Conservation (phyloP, 495 filamentous ascomycete species). For the Amorphotheca resinae region DNA sequence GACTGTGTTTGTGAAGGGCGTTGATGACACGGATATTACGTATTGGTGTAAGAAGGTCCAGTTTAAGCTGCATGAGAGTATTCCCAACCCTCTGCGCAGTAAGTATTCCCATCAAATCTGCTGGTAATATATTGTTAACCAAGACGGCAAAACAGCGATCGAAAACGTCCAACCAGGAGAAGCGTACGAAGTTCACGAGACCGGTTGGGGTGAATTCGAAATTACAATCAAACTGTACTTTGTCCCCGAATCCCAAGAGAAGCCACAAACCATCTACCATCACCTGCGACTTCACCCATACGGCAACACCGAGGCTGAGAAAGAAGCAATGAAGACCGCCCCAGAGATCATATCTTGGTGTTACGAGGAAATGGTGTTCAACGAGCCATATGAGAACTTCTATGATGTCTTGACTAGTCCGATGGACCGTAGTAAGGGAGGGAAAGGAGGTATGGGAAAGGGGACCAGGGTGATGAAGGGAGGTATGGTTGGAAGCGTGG, state of each 20-base stretch:
- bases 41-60: conserved; percentile 96
- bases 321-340: conserved; percentile 43
- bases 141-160: conserved; percentile 29
- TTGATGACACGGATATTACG: conserved; percentile 76
- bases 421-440: conserved; percentile 21
- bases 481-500: conserved; percentile 34
- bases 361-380: conserved; percentile 90
- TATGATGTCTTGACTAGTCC: conserved; percentile 58
- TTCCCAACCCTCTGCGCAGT: conserved; percentile 74
- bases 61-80: conserved; percentile 95
- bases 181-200: conserved; percentile 80
- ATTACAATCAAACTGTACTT: conserved; percentile 91
- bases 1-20: conserved; percentile 80
- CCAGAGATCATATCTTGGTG: conserved; percentile 60
- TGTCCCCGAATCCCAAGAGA: conserved; percentile 70
- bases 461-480: conserved; percentile 30
- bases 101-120: conserved; percentile 16
- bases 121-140: no score
- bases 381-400: conserved; percentile 85
- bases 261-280: conserved; percentile 84
- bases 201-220: conserved; percentile 96
- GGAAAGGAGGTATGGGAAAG: conserved; percentile 29
- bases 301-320: conserved; percentile 58
- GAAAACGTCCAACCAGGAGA: conserved; percentile 51
- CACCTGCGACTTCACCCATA: conserved; percentile 86